Conservation (phyloP, 345 rosid species). For the Brassica juncea region DNA sequence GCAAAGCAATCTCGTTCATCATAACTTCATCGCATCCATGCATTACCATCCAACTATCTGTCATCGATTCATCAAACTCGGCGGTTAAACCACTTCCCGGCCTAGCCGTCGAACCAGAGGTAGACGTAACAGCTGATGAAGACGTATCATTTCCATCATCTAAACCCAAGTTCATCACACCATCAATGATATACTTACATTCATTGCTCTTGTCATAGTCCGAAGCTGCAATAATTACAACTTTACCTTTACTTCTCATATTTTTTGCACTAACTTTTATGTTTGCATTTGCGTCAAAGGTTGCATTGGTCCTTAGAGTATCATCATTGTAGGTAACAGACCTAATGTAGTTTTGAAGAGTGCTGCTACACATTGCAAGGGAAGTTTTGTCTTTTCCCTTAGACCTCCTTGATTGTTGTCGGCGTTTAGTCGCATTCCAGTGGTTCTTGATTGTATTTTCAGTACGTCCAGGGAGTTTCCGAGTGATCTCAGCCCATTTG, state of each 20-base stretch:
- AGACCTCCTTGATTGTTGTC: conserved; percentile 46
- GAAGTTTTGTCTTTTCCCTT: conserved; percentile 35
- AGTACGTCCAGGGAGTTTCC: conserved; percentile 55
- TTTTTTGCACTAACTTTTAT: not conserved
- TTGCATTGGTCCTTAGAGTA: not conserved
- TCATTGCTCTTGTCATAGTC: not conserved
- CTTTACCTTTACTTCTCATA: conserved; percentile 21
- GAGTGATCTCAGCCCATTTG: conserved; percentile 73
- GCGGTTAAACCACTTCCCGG: conserved; percentile 17
- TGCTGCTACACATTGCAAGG: conserved; percentile 22
- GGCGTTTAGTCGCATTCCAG: conserved; percentile 58
- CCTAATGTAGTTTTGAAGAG: conserved; percentile 37
- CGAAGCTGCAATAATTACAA: not conserved
- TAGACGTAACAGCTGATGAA: not conserved
- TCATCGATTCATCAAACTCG: conserved; percentile 31
- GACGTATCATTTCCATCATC: not conserved
- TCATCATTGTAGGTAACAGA: conserved; percentile 29
- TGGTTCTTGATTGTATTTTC: conserved; percentile 69
- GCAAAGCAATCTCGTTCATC: conserved; percentile 38
- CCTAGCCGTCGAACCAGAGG: conserved; percentile 10
- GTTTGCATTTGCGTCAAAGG: not conserved
- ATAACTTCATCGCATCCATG: conserved; percentile 41
- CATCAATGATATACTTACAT: conserved; percentile 13
- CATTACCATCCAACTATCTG: conserved; percentile 43
- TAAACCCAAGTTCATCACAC: conserved; percentile 22